A percentile compares a stretch with the other conserved stretches of the same genome.
Conservation (phyloP, 306 rosid species). For the Fragaria vesca region DNA sequence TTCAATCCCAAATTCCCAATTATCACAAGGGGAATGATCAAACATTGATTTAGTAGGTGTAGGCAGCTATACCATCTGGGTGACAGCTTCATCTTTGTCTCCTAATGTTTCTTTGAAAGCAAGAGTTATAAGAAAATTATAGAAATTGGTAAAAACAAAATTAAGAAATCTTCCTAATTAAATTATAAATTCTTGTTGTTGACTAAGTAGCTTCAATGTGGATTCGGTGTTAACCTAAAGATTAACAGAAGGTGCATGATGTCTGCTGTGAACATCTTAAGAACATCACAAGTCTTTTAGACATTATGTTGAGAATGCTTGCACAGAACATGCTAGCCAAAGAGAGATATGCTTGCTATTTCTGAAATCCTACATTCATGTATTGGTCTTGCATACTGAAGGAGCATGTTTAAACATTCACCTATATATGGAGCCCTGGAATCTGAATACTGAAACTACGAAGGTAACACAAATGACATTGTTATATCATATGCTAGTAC, state of each 20-base stretch:
- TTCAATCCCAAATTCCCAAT: background rate
- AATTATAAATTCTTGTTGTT: background rate
- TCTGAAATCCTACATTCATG: background rate
- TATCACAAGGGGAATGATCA: background rate
- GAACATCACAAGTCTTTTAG: background rate
- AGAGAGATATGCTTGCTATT: background rate
- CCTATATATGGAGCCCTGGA: background rate
- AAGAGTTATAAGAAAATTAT: background rate
- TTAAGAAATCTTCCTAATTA: background rate
- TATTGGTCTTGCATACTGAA: background rate
- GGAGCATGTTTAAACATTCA: slow-evolving; percentile 7
- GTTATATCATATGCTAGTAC: background rate
- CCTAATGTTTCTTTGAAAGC: background rate
- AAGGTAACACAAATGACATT: background rate
- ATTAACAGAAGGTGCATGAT: background rate
- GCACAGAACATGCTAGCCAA: background rate
- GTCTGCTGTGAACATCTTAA: slow-evolving; percentile 16
- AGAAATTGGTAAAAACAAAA: background rate
- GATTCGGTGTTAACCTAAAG: background rate
- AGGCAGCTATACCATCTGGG: background rate
- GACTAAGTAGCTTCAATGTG: background rate
- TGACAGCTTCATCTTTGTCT: slow-evolving; percentile 1
- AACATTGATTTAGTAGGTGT: slow-evolving; percentile 3
- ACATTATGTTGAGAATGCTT: slow-evolving; percentile 16
- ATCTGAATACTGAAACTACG: background rate